These are phyloP conservation scores for Pelargonium fulgidum DNA, from an alignment of 441 rosid species.

Conservation along the genomic window DNA sequence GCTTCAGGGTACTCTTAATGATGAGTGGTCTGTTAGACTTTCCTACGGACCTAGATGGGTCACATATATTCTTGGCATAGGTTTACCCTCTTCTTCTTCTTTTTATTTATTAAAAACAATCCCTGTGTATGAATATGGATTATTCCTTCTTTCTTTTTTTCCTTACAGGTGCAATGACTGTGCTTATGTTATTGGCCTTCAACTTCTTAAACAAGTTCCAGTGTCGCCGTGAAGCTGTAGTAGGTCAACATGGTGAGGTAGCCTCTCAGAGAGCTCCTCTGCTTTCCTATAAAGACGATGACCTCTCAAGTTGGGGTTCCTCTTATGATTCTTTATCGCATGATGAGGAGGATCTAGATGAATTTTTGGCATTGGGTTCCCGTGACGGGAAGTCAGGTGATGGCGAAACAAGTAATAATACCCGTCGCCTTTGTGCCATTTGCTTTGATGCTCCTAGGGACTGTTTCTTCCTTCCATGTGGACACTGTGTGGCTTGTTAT, in stretches of 20 bases:
- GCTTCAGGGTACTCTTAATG: constrained; percentile 43
- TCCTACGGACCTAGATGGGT: constrained; percentile 92
- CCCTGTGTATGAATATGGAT: background rate
- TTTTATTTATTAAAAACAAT: background rate
- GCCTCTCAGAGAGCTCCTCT: constrained; percentile 63
- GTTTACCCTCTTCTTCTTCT: constrained; percentile 24
- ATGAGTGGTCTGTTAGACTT: constrained; percentile 60
- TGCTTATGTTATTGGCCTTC: constrained; percentile 51
- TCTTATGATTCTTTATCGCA: constrained; percentile 73
- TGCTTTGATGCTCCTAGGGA: constrained; percentile 97
- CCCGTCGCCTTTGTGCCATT: constrained; percentile 85
- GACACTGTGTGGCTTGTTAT: constrained; percentile 86
- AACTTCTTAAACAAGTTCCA: constrained; percentile 55
- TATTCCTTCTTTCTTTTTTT: background rate
- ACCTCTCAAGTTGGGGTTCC: constrained; percentile 90
- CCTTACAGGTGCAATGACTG: constrained; percentile 55
- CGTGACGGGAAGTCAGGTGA: constrained; percentile 43
- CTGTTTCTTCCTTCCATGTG: constrained; percentile 98
- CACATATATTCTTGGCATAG: constrained; percentile 74
- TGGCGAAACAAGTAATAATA: constrained; percentile 57
- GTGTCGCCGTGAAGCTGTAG: constrained; percentile 29
- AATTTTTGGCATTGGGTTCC: constrained; percentile 32
- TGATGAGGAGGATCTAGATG: constrained; percentile 66
- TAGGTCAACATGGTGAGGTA: constrained; percentile 28
- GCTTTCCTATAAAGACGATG: constrained; percentile 71